phyloP scores from a whole-genome alignment of 2,329 filamentous ascomycete species.

The Neopestalotiopsis clavispora region DNA sequence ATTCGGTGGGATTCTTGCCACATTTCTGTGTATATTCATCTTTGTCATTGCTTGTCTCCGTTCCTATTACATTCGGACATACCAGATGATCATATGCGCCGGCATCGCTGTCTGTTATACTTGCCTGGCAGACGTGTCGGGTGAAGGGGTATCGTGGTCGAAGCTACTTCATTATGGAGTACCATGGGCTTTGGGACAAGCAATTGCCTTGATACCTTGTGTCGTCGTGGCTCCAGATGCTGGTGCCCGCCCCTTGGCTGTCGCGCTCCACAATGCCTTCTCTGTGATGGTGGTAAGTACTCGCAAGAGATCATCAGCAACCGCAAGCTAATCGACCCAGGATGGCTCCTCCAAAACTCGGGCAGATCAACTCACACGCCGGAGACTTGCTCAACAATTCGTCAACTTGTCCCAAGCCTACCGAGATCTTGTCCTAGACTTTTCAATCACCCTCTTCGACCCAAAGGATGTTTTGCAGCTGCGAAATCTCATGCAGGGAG shows the following conservation, averaged over 20 bases:
- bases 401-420: constrained; percentile 61
- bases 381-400: constrained; percentile 54
- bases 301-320: neutral
- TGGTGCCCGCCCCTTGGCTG: constrained; percentile 57
- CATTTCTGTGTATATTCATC: constrained; percentile 60
- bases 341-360: constrained; percentile 39
- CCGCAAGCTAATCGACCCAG: constrained; percentile 17
- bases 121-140: constrained; percentile 54
- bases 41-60: constrained; percentile 55
- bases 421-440: constrained; percentile 60
- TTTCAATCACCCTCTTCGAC: constrained; percentile 58
- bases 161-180: constrained; percentile 58
- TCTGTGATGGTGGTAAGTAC: constrained; percentile 48
- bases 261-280: constrained; percentile 52
- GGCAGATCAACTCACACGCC: constrained; percentile 36
- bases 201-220: constrained; percentile 54
- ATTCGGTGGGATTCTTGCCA: constrained; percentile 59
- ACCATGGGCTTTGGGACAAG: constrained; percentile 61
- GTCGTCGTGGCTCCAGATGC: constrained; percentile 56
- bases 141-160: constrained; percentile 48
- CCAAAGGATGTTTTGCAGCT: constrained; percentile 55
- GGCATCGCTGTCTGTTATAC: constrained; percentile 61
- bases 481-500: constrained; percentile 59
- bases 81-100: constrained; percentile 59
- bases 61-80: constrained; percentile 60